These are phyloP conservation scores for Astrothelium subdiscretum DNA, from an alignment of 495 filamentous ascomycete genomes.

Conservation along the genomic window DNA sequence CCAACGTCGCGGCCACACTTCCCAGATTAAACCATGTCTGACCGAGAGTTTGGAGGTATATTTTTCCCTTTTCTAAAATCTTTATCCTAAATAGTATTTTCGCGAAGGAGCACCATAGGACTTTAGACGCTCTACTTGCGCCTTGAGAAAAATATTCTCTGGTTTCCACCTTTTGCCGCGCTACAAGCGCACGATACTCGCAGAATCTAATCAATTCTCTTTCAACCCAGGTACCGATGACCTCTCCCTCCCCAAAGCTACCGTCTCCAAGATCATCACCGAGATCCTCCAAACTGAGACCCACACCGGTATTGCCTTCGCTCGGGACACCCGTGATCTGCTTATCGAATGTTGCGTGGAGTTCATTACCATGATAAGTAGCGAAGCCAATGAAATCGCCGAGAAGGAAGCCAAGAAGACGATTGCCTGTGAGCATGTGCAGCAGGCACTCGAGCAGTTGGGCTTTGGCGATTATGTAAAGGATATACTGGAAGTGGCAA, in stretches of 20 bases:
- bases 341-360: conserved; percentile 98
- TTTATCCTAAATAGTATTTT: neutral
- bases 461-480: conserved; percentile 85
- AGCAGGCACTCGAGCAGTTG: conserved; percentile 77
- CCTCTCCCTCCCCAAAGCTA: conserved; percentile 90
- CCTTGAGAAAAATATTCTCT: neutral
- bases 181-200: neutral
- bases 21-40: conserved; percentile 55
- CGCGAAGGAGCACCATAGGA: neutral
- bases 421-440: conserved; percentile 92
- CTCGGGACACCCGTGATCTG: conserved; percentile 86
- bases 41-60: conserved; percentile 62
- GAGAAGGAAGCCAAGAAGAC: conserved; percentile 99
- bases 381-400: conserved; percentile 94
- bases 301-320: conserved; percentile 60
- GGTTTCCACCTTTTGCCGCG: neutral
- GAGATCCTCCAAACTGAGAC: conserved; percentile 66
- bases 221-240: conserved; percentile 63
- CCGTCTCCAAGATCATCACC: conserved; percentile 92
- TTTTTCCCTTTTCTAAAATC: neutral
- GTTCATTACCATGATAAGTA: conserved; percentile 94
- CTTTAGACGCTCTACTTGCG: neutral
- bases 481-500: conserved; percentile 74
- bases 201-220: neutral
- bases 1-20: neutral